phyloP scores from a whole-genome alignment of 1,284 basidiomycete genomes.

The Singerocomus rubriflavus region DNA sequence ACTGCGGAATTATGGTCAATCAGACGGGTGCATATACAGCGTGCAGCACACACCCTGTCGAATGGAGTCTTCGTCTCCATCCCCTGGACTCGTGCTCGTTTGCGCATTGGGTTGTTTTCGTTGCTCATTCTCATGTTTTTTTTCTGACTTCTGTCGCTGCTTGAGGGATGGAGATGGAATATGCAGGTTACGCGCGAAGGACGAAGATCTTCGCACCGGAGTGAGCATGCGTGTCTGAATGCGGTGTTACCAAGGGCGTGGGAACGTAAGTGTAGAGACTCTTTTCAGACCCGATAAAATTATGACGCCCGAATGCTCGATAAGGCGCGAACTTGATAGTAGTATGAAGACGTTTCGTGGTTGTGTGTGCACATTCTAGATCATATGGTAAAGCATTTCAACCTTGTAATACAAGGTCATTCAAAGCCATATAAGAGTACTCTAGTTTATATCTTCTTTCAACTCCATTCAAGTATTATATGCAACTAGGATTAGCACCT shows the following conservation, averaged over 20 bases:
- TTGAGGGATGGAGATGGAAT: slow-evolving; percentile 8
- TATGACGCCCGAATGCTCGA: no score
- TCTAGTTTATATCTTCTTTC: no score
- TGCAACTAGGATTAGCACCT: no score
- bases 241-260: slow-evolving; percentile 5
- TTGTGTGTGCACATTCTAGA: no score
- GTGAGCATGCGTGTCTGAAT: slow-evolving; percentile 16
- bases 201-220: slow-evolving; percentile 15
- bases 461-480: no score
- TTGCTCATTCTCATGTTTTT: slow-evolving; percentile 1
- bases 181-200: slow-evolving; percentile 16
- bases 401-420: no score
- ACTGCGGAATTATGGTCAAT: slow-evolving; percentile 31
- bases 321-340: no score
- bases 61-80: not conserved
- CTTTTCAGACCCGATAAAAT: no score
- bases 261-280: not conserved
- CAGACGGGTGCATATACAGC: no score
- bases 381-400: no score
- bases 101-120: not conserved
- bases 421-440: no score
- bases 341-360: no score
- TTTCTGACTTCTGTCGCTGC: slow-evolving; percentile 12
- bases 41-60: slow-evolving; percentile 9
- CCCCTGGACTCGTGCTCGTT: not conserved